Evolutionary conservation across 768 basidiomycete genomes (phyloP).

Genomic region (Rhodotorula kratochvilovae): DNA sequence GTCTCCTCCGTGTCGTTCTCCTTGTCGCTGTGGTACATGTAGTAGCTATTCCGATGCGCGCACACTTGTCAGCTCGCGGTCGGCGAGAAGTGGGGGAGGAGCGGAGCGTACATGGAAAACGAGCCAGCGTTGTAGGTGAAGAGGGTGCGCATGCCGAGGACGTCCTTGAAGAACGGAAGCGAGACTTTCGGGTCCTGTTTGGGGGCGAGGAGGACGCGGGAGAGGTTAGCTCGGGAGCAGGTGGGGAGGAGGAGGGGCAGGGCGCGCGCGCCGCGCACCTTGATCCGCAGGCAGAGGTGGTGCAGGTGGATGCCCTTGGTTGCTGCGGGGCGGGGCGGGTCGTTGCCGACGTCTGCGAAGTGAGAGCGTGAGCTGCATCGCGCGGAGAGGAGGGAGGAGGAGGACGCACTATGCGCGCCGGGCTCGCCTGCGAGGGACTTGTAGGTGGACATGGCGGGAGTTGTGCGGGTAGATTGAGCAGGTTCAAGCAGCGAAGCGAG

Average conservation of each 20-base stretch:
- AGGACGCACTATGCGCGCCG: slow-evolving; percentile 12
- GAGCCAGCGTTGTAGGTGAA: slow-evolving; percentile 35
- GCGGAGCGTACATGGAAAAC: slow-evolving; percentile 24
- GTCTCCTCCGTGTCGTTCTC: slow-evolving; percentile 31
- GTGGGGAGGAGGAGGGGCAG: too few relatives aligned
- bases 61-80: too few relatives aligned
- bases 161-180: slow-evolving; percentile 31
- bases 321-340: slow-evolving; percentile 16
- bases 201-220: neutral
- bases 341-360: slow-evolving; percentile 27
- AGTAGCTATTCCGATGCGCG: neutral
- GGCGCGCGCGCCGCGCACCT: neutral
- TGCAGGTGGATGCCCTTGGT: slow-evolving; percentile 33
- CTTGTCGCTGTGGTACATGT: slow-evolving; percentile 35
- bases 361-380: neutral
- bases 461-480: neutral
- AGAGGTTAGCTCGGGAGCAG: too few relatives aligned
- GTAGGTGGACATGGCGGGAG: neutral
- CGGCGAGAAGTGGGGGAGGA: neutral
- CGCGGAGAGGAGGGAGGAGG: neutral
- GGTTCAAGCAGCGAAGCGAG: neutral
- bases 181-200: slow-evolving; percentile 18
- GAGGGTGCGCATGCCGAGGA: slow-evolving; percentile 31
- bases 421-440: slow-evolving; percentile 11
- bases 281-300: slow-evolving; percentile 33